A percentile compares a stretch with the other conserved stretches of the same genome.
Evolutionary conservation across 1,284 basidiomycete genomes (phyloP).

Genomic region (Phaffia rhodozyma): DNA sequence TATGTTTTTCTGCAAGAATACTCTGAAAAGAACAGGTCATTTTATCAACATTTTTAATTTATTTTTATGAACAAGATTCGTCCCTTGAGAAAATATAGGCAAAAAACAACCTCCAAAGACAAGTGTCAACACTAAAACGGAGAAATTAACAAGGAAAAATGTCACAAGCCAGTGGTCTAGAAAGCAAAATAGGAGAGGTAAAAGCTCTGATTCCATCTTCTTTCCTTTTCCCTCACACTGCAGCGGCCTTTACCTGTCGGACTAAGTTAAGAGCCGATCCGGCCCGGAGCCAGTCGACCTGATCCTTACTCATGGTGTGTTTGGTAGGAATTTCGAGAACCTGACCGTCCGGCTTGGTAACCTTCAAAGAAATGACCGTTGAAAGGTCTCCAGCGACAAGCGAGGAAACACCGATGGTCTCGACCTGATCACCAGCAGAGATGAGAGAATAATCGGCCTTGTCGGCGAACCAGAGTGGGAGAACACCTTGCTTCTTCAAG

Average conservation of each 20-base stretch:
- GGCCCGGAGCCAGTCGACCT: constrained; percentile 71
- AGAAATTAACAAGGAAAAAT: no score
- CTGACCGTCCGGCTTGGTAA: constrained; percentile 56
- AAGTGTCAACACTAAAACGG: no score
- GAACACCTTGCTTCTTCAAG: constrained; percentile 76
- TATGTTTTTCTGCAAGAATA: no score
- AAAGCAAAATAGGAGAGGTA: no score
- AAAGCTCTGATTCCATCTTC: no score
- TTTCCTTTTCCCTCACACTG: background rate
- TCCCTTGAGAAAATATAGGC: no score
- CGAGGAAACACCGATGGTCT: constrained; percentile 47
- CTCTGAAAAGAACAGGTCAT: no score
- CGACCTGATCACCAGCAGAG: constrained; percentile 58
- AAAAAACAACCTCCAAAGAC: no score
- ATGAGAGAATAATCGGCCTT: constrained; percentile 73
- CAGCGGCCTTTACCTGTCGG: constrained; percentile 11
- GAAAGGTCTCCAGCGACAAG: constrained; percentile 44
- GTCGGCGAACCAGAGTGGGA: constrained; percentile 83
- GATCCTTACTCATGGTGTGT: constrained; percentile 81
- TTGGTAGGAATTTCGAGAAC: constrained; percentile 55
- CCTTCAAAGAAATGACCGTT: constrained; percentile 50
- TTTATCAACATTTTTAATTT: no score
- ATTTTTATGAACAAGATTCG: no score
- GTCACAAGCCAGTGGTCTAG: no score
- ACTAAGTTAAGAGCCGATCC: constrained; percentile 68